These are phyloP conservation scores for Tylopilus balloui DNA, from an alignment of 768 basidiomycete species.

Conservation along the genomic window DNA sequence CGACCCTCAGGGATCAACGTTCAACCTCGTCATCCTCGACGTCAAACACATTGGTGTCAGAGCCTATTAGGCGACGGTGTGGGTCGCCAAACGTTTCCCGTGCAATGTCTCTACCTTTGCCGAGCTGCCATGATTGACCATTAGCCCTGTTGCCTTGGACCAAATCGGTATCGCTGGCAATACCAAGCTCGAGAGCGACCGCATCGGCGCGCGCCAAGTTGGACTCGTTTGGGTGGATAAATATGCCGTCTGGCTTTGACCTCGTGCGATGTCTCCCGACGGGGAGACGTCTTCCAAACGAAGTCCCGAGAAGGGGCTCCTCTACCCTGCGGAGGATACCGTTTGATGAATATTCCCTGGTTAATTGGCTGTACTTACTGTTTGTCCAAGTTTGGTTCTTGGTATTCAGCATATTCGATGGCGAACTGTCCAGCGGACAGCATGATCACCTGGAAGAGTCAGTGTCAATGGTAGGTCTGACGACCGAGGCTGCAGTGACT, in stretches of 20 bases:
- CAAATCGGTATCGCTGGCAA: constrained; percentile 45
- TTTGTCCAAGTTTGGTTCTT: constrained; percentile 13
- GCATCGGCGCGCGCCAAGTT: constrained; percentile 66
- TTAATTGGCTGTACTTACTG: constrained; percentile 15
- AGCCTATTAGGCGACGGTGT: constrained; percentile 1
- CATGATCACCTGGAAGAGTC: constrained; percentile 47
- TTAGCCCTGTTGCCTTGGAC: constrained; percentile 38
- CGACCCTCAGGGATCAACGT: no score
- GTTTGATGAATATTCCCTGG: neutral
- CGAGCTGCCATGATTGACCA: constrained; percentile 46
- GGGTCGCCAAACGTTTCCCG: constrained; percentile 38
- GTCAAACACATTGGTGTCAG: constrained; percentile 9
- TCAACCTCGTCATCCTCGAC: constrained; percentile 15
- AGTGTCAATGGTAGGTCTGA: neutral
- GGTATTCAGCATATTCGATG: constrained; percentile 36
- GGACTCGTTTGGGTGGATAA: constrained; percentile 59
- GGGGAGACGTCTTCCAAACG: constrained; percentile 4
- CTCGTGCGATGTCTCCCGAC: constrained; percentile 39
- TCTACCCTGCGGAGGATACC: constrained; percentile 13
- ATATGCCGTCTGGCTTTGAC: constrained; percentile 55
- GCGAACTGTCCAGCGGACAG: constrained; percentile 57
- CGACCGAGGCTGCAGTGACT: neutral
- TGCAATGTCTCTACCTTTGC: constrained; percentile 48
- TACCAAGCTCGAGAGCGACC: constrained; percentile 50
- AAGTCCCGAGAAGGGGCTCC: constrained; percentile 22